Base-by-base conservation (phyloP, 805 yeast species). In the Vanderwaltozyma tropicalis region DNA sequence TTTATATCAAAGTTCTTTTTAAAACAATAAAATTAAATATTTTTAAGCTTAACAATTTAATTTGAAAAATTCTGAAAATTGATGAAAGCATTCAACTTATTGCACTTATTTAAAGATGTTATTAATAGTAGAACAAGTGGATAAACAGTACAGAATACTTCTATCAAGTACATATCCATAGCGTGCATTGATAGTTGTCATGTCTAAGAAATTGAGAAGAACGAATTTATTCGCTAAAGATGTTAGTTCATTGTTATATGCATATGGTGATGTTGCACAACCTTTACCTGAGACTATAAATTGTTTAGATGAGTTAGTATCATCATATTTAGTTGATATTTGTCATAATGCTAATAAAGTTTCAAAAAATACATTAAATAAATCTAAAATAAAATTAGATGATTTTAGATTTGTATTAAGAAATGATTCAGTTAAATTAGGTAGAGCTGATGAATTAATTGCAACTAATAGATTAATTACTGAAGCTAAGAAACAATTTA, bases 391-490 rank as follows among this genome's bases (percentile, higher is more conserved):
- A 45, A 76, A 75, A 45, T 75, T 80, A 14, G 87, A 80, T 31
- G 88, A 81, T 50, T 74, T 81, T 60, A 76, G 73, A 53, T 81
- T 79, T 57, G 83, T 80, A 0, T 56, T 82, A 36, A 61, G 87
- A 32, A 69, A 69, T 38, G 89, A 81, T 49, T 74, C 78, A 2
- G 62, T 71, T 12, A 81, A 81, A 50, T 65, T 79, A 12, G 85
- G 84, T 2, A 73, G 89, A 57, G 72, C 80, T 1, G 74, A 75
- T 42, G 85, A 80, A 50, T 63, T 81, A 46, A 64, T 78, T 37
- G 61, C 67, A 16, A 58, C 78, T 48, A 80, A 77, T 45, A 74
- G 71, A 50, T 74, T 71, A 42, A 78, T 81, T 46, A 63, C 71
- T 3, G 80, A 71, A 39, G 87, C 87, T 0, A 70, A 80, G 45